Percentiles rank a stretch among this genome's conserved stretches.
These are phyloP conservation scores for Penicillium janthinellum DNA, from an alignment of 2,329 filamentous ascomycete genomes.

Conservation along the genomic window DNA sequence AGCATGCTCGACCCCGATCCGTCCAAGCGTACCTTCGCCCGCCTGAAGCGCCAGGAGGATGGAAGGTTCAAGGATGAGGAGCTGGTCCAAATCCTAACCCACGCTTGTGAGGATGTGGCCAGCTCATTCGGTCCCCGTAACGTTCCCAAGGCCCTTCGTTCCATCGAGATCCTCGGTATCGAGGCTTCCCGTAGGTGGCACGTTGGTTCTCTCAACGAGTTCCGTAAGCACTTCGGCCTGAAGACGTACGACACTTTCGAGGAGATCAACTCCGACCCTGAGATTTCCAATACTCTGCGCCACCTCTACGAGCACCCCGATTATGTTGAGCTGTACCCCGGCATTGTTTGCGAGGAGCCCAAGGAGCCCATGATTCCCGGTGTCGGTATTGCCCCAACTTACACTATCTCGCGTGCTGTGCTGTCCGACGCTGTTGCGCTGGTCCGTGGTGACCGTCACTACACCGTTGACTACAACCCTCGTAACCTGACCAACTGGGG, in stretches of 20 bases:
- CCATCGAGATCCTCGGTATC: slow-evolving; percentile 79
- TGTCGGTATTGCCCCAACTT: slow-evolving; percentile 73
- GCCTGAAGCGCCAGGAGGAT: slow-evolving; percentile 64
- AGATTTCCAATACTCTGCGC: slow-evolving; percentile 65
- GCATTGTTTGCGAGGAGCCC: slow-evolving; percentile 72
- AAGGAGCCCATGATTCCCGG: slow-evolving; percentile 74
- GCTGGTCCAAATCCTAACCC: slow-evolving; percentile 68
- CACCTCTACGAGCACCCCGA: slow-evolving; percentile 72
- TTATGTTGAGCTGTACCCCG: slow-evolving; percentile 78
- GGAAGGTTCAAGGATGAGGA: slow-evolving; percentile 76
- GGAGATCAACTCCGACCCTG: slow-evolving; percentile 78
- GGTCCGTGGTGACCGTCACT: slow-evolving; percentile 76
- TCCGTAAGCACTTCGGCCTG: slow-evolving; percentile 77
- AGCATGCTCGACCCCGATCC: slow-evolving; percentile 65
- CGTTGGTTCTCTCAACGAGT: slow-evolving; percentile 77
- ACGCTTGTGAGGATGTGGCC: slow-evolving; percentile 70
- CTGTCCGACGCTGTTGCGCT: slow-evolving; percentile 78
- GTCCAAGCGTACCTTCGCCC: slow-evolving; percentile 66
- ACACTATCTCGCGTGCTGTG: slow-evolving; percentile 75
- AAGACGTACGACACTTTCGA: slow-evolving; percentile 76
- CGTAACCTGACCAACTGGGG: slow-evolving; percentile 82
- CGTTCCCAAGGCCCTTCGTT: slow-evolving; percentile 71
- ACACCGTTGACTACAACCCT: slow-evolving; percentile 75
- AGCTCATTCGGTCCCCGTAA: slow-evolving; percentile 70
- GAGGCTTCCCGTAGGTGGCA: slow-evolving; percentile 77